Evolutionary conservation across 768 basidiomycete species (phyloP), one percentile per base, ranked within the genome.

Genomic region (Obba rivulosa): DNA sequence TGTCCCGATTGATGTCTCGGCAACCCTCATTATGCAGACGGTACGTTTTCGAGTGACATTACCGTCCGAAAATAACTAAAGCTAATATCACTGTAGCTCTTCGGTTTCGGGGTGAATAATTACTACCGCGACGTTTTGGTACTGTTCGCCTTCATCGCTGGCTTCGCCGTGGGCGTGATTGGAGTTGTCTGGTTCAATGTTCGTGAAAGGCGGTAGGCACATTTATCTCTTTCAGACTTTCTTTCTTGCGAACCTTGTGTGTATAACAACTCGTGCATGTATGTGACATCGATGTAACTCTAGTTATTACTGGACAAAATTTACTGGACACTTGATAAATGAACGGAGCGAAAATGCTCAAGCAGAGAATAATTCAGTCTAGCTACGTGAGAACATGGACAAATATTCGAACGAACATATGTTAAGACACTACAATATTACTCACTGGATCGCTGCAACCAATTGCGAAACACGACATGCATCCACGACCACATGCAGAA

Each of bases 61-160:
- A 31, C 13, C 13, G 28, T 31, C 13, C n/a, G 61, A 24, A 42
- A 41, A 17, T 21, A 31, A 5, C 28, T 31, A 13, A 31, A 31
- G 28, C 28, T 31, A 13, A 5, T 31, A 7, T 42, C 34, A 50
- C 28, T 4, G 17, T 43, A 89, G 79, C 75, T 96, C 18, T 98
- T 96, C 61, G 94, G 93, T 1, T 97, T 97, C 59, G 79, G 80
- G 16, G 57, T 71, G 43, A 78, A 80, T 53, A 84, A 87, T 54
- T 97, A 94, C 62, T 96, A 95, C 62, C 75, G 92, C 45, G 89
- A 95, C 59, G 87, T 96, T 5, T 71, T 96, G 22, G 83, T 95
- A 38, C 61, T 91, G 45, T 92, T 93, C 55, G 93, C 79, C 0
- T 96, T 85, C 62, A 87, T 93, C 47, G 84, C 79, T 1, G 91